Evolutionary conservation across 2,329 filamentous ascomycete species (phyloP).

Genomic region (Phoma sp.): DNA sequence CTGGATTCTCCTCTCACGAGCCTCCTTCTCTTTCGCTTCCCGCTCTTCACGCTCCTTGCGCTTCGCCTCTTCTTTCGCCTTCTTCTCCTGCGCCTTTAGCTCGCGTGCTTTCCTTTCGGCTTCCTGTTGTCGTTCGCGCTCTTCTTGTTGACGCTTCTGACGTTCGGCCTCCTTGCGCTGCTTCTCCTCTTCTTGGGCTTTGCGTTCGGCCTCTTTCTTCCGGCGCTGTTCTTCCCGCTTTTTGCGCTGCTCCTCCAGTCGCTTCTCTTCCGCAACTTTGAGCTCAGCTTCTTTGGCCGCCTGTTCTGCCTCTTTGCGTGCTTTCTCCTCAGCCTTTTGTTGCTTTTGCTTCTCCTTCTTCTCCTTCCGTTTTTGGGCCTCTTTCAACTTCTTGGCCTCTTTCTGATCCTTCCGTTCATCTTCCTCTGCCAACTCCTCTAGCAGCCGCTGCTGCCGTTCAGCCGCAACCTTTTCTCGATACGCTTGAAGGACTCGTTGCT

Average conservation of each 20-base stretch:
- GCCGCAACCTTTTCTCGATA: conserved; percentile 96
- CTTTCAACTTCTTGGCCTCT: conserved; percentile 91
- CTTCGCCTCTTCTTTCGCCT: conserved; percentile 72
- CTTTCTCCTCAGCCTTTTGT: conserved; percentile 88
- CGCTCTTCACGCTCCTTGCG: conserved; percentile 76
- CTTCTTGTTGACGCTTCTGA: conserved; percentile 78
- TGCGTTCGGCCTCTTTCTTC: conserved; percentile 90
- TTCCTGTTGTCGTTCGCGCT: conserved; percentile 85
- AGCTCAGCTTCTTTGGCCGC: conserved; percentile 83
- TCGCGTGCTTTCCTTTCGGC: conserved; percentile 83
- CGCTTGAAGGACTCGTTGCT: conserved; percentile 94
- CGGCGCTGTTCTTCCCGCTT: conserved; percentile 90
- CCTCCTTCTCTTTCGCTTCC: conserved; percentile 74
- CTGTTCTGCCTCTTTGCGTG: conserved; percentile 85
- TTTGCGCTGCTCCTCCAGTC: conserved; percentile 78
- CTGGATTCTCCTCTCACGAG: conserved; percentile 70
- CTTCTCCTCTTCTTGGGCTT: conserved; percentile 88
- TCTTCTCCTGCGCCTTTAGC: conserved; percentile 81
- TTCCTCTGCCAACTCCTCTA: conserved; percentile 92
- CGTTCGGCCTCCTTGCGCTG: conserved; percentile 85
- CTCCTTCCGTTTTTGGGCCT: conserved; percentile 94
- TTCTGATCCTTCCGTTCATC: conserved; percentile 76
- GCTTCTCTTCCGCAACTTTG: conserved; percentile 78
- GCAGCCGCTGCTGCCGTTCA: conserved; percentile 87
- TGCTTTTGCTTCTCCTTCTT: conserved; percentile 90